phyloP scores from a whole-genome alignment of 768 basidiomycete species.

The Podaxis sp. region DNA sequence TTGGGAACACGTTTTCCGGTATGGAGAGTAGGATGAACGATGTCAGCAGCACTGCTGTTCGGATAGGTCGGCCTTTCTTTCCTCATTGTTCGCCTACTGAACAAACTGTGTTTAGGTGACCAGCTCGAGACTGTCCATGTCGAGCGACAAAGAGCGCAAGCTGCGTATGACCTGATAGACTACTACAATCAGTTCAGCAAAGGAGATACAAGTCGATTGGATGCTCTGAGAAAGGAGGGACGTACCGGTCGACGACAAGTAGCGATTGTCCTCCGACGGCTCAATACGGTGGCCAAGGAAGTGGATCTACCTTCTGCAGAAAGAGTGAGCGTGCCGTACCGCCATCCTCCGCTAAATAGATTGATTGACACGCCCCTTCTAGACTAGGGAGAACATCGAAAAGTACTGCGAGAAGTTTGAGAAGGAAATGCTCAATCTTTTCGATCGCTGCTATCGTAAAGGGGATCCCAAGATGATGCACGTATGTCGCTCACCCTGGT shows the following conservation, averaged over 20 bases:
- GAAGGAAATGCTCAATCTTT: conserved; percentile 95
- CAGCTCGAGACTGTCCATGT: conserved; percentile 93
- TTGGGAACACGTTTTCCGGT: conserved; percentile 79
- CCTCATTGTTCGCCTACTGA: neutral
- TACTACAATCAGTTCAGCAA: conserved; percentile 91
- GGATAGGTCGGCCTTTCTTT: conserved; percentile 64
- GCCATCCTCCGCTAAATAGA: neutral
- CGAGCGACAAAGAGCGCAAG: conserved; percentile 88
- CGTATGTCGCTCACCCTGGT: conserved; percentile 36
- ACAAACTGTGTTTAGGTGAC: conserved; percentile 55
- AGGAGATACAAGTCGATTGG: conserved; percentile 71
- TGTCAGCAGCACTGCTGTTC: conserved; percentile 89
- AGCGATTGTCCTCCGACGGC: conserved; percentile 78
- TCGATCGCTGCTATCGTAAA: conserved; percentile 93
- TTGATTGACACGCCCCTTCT: conserved; percentile 3
- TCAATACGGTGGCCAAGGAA: conserved; percentile 88
- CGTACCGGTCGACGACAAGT: conserved; percentile 85
- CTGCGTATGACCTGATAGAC: conserved; percentile 89
- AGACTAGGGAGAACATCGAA: conserved; percentile 91
- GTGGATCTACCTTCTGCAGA: conserved; percentile 84
- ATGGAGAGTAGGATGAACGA: conserved; percentile 92
- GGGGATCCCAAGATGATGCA: conserved; percentile 99
- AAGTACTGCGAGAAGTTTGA: conserved; percentile 99
- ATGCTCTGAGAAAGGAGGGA: conserved; percentile 80
- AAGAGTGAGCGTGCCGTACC: conserved; percentile 42